Conservation (phyloP, 805 yeast genomes). For the Barnettozyma siamensis region DNA sequence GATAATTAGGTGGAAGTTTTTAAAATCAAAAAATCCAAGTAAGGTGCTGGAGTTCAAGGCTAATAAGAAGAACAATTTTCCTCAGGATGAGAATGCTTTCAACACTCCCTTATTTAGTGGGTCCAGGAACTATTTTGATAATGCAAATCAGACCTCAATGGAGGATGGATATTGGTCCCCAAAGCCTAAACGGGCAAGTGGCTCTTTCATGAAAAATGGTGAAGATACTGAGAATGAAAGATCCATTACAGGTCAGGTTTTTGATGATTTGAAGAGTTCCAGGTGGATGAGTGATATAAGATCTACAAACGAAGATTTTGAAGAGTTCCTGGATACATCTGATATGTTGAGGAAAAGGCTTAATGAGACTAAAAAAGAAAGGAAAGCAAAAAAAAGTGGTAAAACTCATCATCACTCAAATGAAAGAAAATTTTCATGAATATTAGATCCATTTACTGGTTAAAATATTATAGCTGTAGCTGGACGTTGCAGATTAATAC, state of each 20-base stretch:
- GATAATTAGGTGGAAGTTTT: conserved; percentile 30
- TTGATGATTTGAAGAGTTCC: conserved; percentile 14
- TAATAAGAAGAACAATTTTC: not conserved
- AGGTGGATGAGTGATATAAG: conserved; percentile 17
- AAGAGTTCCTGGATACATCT: conserved; percentile 6
- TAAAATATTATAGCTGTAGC: no score
- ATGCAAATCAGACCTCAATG: not conserved
- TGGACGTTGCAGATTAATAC: no score
- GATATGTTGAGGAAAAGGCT: not conserved
- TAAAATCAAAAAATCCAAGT: conserved; percentile 8
- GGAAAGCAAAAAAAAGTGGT: not conserved
- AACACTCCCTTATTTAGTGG: conserved; percentile 2
- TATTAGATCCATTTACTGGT: not conserved
- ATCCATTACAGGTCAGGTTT: conserved; percentile 11
- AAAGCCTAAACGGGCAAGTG: no score
- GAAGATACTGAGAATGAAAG: conserved; percentile 1
- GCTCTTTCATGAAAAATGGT: no score
- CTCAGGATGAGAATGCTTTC: not conserved
- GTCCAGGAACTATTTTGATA: not conserved
- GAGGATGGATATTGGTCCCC: conserved; percentile 20
- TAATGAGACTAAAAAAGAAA: not conserved
- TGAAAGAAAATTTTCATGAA: conserved; percentile 1
- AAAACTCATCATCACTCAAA: no score
- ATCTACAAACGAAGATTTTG: conserved; percentile 13
- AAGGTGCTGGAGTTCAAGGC: not conserved